A percentile compares a stretch with the other conserved stretches of the same genome.
Conservation (phyloP, 2,329 filamentous ascomycete genomes). For the Orbilia ellipsospora region DNA sequence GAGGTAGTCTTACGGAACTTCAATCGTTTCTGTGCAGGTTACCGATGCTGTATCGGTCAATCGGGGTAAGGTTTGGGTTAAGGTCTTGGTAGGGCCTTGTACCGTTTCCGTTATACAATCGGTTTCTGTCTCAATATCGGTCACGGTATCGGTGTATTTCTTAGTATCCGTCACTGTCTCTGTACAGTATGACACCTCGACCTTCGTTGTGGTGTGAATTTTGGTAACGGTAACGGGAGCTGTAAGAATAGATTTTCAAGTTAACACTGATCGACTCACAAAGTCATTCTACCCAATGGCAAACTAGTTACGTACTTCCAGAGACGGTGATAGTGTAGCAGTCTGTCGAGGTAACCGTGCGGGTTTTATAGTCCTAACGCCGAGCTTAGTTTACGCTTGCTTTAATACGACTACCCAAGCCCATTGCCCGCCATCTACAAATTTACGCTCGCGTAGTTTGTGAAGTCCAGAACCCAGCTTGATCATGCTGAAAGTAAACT, state of each 20-base stretch:
- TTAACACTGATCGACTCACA: not conserved
- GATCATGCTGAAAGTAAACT: too few relatives aligned
- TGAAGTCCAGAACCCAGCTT: not conserved
- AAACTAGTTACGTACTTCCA: conserved; percentile 11
- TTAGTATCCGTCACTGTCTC: conserved; percentile 6
- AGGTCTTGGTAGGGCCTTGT: conserved; percentile 19
- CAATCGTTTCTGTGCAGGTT: conserved; percentile 35
- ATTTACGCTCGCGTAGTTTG: not conserved
- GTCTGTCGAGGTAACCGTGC: conserved; percentile 25
- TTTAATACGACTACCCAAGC: too few relatives aligned
- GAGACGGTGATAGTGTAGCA: conserved; percentile 42
- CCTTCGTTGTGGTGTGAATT: conserved; percentile 9
- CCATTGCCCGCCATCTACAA: too few relatives aligned
- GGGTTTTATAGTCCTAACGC: conserved; percentile 6
- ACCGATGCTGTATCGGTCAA: conserved; percentile 14
- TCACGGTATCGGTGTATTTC: conserved; percentile 12
- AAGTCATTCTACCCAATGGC: not conserved
- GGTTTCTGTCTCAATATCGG: not conserved
- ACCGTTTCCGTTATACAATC: not conserved
- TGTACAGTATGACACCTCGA: conserved; percentile 37
- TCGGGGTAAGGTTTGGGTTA: conserved; percentile 14
- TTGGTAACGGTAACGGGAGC: conserved; percentile 24
- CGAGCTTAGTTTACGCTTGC: too few relatives aligned
- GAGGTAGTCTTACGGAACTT: conserved; percentile 22
- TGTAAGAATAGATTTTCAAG: not conserved